phyloP scores from a whole-genome alignment of 176 grass and related monocot species.

The Triticum monococcum region DNA sequence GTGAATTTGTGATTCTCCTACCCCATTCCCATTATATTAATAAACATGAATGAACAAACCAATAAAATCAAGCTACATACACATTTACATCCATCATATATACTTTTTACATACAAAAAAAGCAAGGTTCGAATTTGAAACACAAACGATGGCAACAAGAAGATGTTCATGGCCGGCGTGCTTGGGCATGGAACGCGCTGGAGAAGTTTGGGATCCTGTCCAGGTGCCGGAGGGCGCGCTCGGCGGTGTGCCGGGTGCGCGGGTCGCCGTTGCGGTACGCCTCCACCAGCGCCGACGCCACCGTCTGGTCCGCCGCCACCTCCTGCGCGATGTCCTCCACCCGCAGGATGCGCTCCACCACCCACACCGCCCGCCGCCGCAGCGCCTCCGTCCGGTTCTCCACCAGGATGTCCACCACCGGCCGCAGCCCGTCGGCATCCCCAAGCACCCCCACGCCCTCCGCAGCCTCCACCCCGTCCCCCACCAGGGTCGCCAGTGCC shows the following conservation, averaged over 20 bases:
- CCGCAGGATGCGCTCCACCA: slow-evolving; percentile 75
- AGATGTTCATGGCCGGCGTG: not conserved
- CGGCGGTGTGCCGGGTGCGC: slow-evolving; percentile 61
- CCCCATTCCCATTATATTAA: too few relatives aligned
- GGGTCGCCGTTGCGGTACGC: slow-evolving; percentile 71
- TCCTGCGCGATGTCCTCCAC: slow-evolving; percentile 71
- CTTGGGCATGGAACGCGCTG: slow-evolving; percentile 29
- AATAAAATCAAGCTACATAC: too few relatives aligned
- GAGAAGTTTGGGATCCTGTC: slow-evolving; percentile 76
- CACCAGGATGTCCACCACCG: slow-evolving; percentile 64
- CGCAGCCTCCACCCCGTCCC: slow-evolving; percentile 42
- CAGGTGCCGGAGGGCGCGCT: slow-evolving; percentile 72
- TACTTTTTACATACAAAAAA: too few relatives aligned
- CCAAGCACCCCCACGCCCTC: slow-evolving; percentile 67
- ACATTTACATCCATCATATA: too few relatives aligned
- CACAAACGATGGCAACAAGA: not conserved
- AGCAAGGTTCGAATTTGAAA: not conserved
- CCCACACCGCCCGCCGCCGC: slow-evolving; percentile 63
- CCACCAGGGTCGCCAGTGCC: slow-evolving; percentile 64
- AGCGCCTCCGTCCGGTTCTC: slow-evolving; percentile 56
- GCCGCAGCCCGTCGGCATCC: slow-evolving; percentile 55
- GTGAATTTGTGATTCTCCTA: too few relatives aligned
- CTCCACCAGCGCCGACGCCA: slow-evolving; percentile 66
- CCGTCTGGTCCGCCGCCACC: slow-evolving; percentile 55
- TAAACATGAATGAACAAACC: too few relatives aligned